phyloP scores from a whole-genome alignment of 1,284 basidiomycete genomes.

The Leccinum fallax region DNA sequence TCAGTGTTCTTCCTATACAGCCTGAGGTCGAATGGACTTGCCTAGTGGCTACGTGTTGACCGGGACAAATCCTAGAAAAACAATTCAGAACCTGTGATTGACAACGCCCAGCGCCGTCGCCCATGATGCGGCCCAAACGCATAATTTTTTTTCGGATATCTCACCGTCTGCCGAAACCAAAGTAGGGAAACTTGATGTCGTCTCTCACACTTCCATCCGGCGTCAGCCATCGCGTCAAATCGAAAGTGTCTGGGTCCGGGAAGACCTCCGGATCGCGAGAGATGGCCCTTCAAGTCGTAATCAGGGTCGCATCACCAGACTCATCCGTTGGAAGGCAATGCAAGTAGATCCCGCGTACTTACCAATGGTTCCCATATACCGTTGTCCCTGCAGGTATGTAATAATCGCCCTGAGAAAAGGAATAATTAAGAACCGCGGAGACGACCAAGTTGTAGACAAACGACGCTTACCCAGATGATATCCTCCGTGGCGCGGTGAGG shows the following conservation, averaged over 20 bases:
- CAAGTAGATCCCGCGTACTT: not conserved
- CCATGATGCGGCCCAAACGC: not conserved
- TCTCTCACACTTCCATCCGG: slow-evolving; percentile 8
- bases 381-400: slow-evolving; percentile 15
- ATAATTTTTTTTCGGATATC: not conserved
- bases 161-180: slow-evolving; percentile 20
- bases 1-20: not conserved
- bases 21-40: not conserved
- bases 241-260: slow-evolving; percentile 12
- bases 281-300: slow-evolving; percentile 12
- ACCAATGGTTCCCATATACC: slow-evolving; percentile 15
- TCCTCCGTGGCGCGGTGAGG: slow-evolving; percentile 16
- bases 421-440: not conserved
- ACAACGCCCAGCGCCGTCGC: not conserved
- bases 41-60: slow-evolving; percentile 13
- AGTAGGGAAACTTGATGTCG: slow-evolving; percentile 9
- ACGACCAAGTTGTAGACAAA: not conserved
- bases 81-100: not conserved
- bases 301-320: not conserved
- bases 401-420: slow-evolving; percentile 10
- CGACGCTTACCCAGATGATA: slow-evolving; percentile 11
- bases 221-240: slow-evolving; percentile 13
- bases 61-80: slow-evolving; percentile 16
- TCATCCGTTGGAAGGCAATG: not conserved
- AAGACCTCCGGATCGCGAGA: slow-evolving; percentile 17